phyloP scores from a whole-genome alignment of 106 monocot genomes.

The Alisma plantagoaquatica region DNA sequence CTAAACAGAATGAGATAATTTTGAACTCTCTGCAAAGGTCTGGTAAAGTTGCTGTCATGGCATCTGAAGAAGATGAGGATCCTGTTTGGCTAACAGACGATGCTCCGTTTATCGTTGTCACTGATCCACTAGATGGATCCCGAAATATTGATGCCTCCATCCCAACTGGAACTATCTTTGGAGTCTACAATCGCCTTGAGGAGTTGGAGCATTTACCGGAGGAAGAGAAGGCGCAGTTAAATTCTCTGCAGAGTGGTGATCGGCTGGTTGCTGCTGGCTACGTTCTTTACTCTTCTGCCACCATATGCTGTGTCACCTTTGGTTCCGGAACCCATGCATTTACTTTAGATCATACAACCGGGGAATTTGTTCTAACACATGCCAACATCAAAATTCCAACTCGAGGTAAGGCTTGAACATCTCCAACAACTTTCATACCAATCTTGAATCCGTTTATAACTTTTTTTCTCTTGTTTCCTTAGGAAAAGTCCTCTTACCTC shows the following conservation, averaged over 20 bases:
- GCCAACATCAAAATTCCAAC: constrained; percentile 56
- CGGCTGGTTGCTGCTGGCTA: constrained; percentile 85
- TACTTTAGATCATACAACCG: constrained; percentile 66
- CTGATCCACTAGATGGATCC: constrained; percentile 97
- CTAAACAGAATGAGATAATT: constrained; percentile 81
- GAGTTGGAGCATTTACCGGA: constrained; percentile 72
- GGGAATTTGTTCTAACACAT: constrained; percentile 92
- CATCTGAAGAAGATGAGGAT: constrained; percentile 84
- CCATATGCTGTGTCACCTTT: constrained; percentile 77
- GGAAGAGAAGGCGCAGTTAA: constrained; percentile 82
- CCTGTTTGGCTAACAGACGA: constrained; percentile 69
- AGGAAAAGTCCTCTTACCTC: no score
- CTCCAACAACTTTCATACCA: background rate
- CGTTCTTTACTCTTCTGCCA: constrained; percentile 92
- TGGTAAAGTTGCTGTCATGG: constrained; percentile 79
- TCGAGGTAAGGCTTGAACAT: constrained; percentile 31
- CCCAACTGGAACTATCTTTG: constrained; percentile 97
- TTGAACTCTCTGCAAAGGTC: constrained; percentile 64
- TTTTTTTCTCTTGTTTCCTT: no score
- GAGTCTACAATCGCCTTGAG: constrained; percentile 68
- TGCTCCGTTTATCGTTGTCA: constrained; percentile 78
- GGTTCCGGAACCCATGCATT: constrained; percentile 93
- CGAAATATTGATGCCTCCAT: constrained; percentile 96
- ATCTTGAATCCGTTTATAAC: no score
- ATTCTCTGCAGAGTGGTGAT: constrained; percentile 78